Evolutionary conservation across 768 basidiomycete species (phyloP).

Genomic region (Rhizopogon vinicolor): DNA sequence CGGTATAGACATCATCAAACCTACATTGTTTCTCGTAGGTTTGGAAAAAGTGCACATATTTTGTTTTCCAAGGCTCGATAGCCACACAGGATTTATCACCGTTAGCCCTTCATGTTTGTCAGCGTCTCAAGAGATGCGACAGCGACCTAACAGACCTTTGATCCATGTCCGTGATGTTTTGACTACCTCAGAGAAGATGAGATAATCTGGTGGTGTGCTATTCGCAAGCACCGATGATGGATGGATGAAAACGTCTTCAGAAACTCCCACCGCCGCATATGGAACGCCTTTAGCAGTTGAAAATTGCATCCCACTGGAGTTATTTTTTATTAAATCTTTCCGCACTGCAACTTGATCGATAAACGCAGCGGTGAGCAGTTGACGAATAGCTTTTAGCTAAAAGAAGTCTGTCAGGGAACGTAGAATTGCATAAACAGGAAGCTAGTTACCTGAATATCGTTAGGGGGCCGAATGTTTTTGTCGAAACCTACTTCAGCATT

Average conservation of each 20-base stretch:
- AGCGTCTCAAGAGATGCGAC: background rate
- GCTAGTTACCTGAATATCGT: slow-evolving; percentile 59
- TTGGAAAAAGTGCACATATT: slow-evolving; percentile 88
- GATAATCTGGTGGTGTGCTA: slow-evolving; percentile 73
- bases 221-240: slow-evolving; percentile 78
- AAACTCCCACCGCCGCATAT: slow-evolving; percentile 75
- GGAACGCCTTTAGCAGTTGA: slow-evolving; percentile 75
- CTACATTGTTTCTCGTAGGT: slow-evolving; percentile 64
- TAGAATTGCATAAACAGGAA: background rate
- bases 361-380: slow-evolving; percentile 84
- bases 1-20: slow-evolving; percentile 72
- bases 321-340: slow-evolving; percentile 71
- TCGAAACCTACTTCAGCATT: slow-evolving; percentile 54
- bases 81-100: slow-evolving; percentile 83
- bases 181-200: slow-evolving; percentile 81
- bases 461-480: slow-evolving; percentile 71
- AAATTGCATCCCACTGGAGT: slow-evolving; percentile 59
- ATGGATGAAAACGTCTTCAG: slow-evolving; percentile 90
- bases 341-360: slow-evolving; percentile 94
- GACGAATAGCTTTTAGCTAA: slow-evolving; percentile 86
- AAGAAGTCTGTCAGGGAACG: slow-evolving; percentile 3
- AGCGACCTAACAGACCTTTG: slow-evolving; percentile 51
- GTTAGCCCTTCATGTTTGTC: slow-evolving; percentile 57
- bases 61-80: slow-evolving; percentile 73
- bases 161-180: slow-evolving; percentile 72